These are phyloP conservation scores for Skeletonema tropicum DNA, from an alignment of 108 stramenopile genomes.

Conservation along the genomic window DNA sequence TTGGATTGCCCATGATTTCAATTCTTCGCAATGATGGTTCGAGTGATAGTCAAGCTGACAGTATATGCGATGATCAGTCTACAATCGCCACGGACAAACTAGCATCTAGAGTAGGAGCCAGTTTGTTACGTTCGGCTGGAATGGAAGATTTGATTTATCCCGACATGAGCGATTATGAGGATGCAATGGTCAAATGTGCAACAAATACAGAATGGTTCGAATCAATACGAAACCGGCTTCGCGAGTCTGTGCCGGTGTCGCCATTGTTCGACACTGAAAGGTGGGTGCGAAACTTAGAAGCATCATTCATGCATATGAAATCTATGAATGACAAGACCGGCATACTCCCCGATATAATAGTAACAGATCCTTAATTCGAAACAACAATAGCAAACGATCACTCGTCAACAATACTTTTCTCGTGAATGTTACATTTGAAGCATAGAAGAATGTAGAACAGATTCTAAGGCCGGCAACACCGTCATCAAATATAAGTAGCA, in stretches of 20 bases:
- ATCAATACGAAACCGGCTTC: constrained; percentile 19
- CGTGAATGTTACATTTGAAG: too few relatives aligned
- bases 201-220: constrained; percentile 43
- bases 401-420: too few relatives aligned
- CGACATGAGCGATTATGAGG: constrained; percentile 66
- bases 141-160: constrained; percentile 54
- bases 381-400: too few relatives aligned
- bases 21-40: constrained; percentile 34
- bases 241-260: constrained; percentile 5
- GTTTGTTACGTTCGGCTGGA: constrained; percentile 63
- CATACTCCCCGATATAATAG: neutral
- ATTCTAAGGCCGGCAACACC: too few relatives aligned
- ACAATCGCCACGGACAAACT: constrained; percentile 64
- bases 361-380: neutral
- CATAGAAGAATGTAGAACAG: too few relatives aligned
- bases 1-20: constrained; percentile 83
- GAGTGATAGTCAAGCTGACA: neutral
- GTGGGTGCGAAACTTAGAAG: constrained; percentile 60
- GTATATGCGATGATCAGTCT: neutral
- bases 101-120: constrained; percentile 82
- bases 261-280: constrained; percentile 57
- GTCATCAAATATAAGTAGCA: too few relatives aligned
- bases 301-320: constrained; percentile 32
- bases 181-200: constrained; percentile 67
- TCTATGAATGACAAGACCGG: neutral